Percentiles rank a stretch among this genome's conserved stretches.
Conservation (phyloP, 202 grass and related monocot genomes). For the Panicum virgatum region DNA sequence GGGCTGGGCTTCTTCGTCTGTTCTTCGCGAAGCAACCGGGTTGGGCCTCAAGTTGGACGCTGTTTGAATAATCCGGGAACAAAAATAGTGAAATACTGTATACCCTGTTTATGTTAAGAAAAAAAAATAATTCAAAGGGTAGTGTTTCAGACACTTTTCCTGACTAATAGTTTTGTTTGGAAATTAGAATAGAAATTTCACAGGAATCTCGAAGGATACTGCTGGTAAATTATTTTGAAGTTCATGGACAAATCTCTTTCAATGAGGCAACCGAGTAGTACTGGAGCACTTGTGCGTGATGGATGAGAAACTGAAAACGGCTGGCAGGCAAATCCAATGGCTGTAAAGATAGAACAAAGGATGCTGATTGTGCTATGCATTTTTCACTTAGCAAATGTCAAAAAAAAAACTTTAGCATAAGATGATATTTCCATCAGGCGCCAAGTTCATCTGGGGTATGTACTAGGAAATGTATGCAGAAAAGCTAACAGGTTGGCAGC, state of each 20-base stretch:
- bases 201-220: neutral
- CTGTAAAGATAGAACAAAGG: neutral
- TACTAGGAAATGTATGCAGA: conserved; percentile 19
- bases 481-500: conserved; percentile 14
- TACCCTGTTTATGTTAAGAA: too few species aligned
- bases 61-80: too few species aligned
- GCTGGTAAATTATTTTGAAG: neutral
- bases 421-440: neutral
- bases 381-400: conserved; percentile 24
- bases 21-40: neutral
- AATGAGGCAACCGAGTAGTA: neutral
- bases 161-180: neutral
- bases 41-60: too few species aligned
- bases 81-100: too few species aligned
- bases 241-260: neutral
- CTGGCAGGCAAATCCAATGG: neutral
- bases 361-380: neutral
- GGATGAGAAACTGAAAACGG: neutral
- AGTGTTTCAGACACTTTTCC: too few species aligned
- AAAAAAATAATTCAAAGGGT: too few species aligned
- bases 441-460: neutral
- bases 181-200: neutral
- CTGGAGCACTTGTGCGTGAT: neutral
- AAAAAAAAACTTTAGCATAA: conserved; percentile 7
- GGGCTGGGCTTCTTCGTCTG: neutral